Conservation (phyloP, 192 early-diverging fungal species). For the Phlyctochytrium arcticum region DNA sequence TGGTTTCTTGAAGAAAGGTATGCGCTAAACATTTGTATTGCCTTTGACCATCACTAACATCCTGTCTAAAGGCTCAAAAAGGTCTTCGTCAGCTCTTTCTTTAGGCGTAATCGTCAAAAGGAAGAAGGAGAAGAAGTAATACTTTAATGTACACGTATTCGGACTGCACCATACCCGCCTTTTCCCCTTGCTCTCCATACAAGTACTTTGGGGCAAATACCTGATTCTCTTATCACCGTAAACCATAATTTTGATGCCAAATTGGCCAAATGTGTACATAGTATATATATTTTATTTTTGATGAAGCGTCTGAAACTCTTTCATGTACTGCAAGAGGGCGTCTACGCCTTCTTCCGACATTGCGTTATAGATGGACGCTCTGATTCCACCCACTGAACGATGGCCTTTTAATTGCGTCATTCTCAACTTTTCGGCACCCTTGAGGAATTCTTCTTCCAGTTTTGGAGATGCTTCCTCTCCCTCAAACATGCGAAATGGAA, state of each 20-base stretch:
- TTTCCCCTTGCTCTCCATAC: too few relatives aligned
- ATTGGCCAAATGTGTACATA: too few relatives aligned
- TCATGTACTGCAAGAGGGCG: slow-evolving; percentile 73
- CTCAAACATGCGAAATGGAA: slow-evolving; percentile 68
- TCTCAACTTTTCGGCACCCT: slow-evolving; percentile 67
- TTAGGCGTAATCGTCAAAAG: slow-evolving; percentile 16
- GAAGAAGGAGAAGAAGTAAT: neutral
- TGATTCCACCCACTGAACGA: slow-evolving; percentile 88
- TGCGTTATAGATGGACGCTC: slow-evolving; percentile 91
- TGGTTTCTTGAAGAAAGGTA: neutral
- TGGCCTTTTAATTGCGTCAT: slow-evolving; percentile 95
- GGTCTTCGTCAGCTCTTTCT: too few relatives aligned
- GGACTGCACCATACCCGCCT: too few relatives aligned
- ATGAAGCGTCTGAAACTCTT: slow-evolving; percentile 57
- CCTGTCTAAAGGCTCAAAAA: too few relatives aligned
- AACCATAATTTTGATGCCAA: too few relatives aligned
- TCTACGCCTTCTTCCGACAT: slow-evolving; percentile 80
- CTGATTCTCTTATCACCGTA: too few relatives aligned
- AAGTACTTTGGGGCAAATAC: too few relatives aligned
- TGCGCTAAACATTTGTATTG: too few relatives aligned
- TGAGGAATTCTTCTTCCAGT: slow-evolving; percentile 78
- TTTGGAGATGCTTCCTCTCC: slow-evolving; percentile 44
- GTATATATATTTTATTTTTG: neutral
- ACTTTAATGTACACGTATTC: neutral
- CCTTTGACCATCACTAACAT: too few relatives aligned